These are phyloP conservation scores for Metarhizium album DNA, from an alignment of 2,329 filamentous ascomycete genomes.

Conservation along the genomic window DNA sequence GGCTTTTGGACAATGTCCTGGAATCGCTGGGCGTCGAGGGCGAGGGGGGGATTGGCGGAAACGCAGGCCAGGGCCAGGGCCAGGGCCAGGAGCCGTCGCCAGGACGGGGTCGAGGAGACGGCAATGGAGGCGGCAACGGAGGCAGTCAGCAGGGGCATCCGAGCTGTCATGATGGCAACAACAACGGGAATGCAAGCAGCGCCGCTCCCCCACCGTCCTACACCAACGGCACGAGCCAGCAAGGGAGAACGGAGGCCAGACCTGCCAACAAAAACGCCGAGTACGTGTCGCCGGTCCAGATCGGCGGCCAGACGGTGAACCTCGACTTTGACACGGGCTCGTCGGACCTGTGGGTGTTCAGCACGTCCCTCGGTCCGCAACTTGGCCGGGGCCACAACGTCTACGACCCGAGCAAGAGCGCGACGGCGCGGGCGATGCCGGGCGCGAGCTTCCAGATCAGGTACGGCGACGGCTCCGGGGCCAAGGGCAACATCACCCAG, in stretches of 20 bases:
- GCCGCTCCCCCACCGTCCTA: background rate
- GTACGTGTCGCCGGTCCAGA: conserved; percentile 11
- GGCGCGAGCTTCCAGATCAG: conserved; percentile 31
- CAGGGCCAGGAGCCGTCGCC: background rate
- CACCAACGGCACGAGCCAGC: background rate
- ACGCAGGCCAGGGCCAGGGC: background rate
- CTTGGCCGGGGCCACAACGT: conserved; percentile 27
- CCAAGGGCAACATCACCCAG: conserved; percentile 31
- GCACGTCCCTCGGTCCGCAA: conserved; percentile 26
- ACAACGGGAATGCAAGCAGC: background rate
- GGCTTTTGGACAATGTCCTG: background rate
- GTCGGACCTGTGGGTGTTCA: conserved; percentile 25
- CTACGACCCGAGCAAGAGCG: conserved; percentile 27
- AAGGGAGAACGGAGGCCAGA: background rate
- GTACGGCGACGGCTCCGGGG: conserved; percentile 33
- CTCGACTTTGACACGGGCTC: conserved; percentile 17
- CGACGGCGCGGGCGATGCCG: conserved; percentile 24
- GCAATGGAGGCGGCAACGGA: background rate
- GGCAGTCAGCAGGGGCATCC: background rate
- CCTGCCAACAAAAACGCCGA: conserved; percentile 8
- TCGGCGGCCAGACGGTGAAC: conserved; percentile 11
- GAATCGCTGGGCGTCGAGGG: background rate
- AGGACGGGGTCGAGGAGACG: background rate
- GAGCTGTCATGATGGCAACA: background rate
- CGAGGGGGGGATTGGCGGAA: background rate